Percentiles rank a stretch among this genome's conserved stretches.
Conservation (phyloP, 495 filamentous ascomycete genomes). For the Aspergillus avenaceus region DNA sequence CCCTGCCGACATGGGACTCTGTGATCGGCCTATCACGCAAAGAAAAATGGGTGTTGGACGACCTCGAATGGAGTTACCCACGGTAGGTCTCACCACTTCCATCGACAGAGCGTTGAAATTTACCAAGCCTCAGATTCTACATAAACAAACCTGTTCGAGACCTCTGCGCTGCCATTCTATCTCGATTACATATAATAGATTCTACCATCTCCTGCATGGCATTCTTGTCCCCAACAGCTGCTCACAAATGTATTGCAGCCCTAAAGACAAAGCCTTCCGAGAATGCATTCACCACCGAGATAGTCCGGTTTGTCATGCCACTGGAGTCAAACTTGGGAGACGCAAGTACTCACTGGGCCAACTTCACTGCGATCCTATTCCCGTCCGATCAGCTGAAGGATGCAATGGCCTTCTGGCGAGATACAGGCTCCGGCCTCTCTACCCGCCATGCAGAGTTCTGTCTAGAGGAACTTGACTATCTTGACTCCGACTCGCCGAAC, state of each 20-base stretch:
- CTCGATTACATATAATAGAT: not conserved
- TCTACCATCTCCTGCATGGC: not conserved
- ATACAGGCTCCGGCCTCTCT: constrained; percentile 34
- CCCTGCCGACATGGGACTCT: not conserved
- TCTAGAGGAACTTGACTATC: constrained; percentile 14
- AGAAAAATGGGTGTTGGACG: not conserved
- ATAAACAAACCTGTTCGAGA: not conserved
- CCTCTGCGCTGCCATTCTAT: not conserved
- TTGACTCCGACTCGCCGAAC: constrained; percentile 18
- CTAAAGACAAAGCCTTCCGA: not conserved
- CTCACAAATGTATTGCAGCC: not conserved
- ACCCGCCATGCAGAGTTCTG: constrained; percentile 23
- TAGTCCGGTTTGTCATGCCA: not conserved
- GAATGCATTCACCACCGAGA: not conserved
- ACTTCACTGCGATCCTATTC: not conserved
- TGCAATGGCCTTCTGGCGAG: constrained; percentile 25
- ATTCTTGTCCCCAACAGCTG: not conserved
- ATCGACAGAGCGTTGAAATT: not conserved
- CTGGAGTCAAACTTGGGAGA: not conserved
- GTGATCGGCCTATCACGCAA: not conserved
- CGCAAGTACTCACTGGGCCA: not conserved
- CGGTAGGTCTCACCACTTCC: not conserved
- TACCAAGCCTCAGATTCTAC: not conserved
- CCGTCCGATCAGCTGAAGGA: not conserved
- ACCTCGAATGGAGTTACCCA: not conserved